Percentiles rank a stretch among this genome's conserved stretches.
These are phyloP conservation scores for Jaapia argillacea DNA, from an alignment of 768 basidiomycete species.

Conservation along the genomic window DNA sequence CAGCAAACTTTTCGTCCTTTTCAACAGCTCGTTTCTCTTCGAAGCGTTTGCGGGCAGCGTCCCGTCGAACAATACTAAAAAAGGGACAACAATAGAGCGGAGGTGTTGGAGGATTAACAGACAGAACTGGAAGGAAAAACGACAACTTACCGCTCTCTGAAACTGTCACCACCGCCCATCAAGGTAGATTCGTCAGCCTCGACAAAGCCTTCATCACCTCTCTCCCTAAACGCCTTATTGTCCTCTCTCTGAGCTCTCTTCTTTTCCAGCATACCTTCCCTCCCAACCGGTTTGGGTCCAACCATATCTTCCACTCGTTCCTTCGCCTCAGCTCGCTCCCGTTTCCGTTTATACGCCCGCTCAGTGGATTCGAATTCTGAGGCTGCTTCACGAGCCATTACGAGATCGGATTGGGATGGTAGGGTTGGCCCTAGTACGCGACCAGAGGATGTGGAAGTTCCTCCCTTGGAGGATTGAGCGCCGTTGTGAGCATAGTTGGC, in stretches of 20 bases:
- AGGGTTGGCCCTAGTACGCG: slow-evolving; percentile 58
- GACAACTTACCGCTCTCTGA: slow-evolving; percentile 57
- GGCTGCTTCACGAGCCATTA: slow-evolving; percentile 54
- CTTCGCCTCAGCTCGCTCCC: slow-evolving; percentile 53
- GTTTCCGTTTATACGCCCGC: slow-evolving; percentile 51
- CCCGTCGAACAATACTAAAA: slow-evolving; percentile 62
- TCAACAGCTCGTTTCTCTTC: slow-evolving; percentile 35
- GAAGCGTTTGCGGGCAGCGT: slow-evolving; percentile 56
- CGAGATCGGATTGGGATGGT: slow-evolving; percentile 59
- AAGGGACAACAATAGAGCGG: slow-evolving; percentile 1
- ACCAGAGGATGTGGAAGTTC: slow-evolving; percentile 8
- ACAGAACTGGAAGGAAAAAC: not conserved
- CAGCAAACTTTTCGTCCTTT: slow-evolving; percentile 41
- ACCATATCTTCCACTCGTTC: slow-evolving; percentile 70
- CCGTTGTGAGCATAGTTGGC: slow-evolving; percentile 25
- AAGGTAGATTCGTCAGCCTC: slow-evolving; percentile 75
- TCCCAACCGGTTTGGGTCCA: slow-evolving; percentile 71
- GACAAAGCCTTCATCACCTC: slow-evolving; percentile 62
- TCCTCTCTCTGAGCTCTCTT: slow-evolving; percentile 63
- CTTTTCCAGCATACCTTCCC: slow-evolving; percentile 83
- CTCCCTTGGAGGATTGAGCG: slow-evolving; percentile 8
- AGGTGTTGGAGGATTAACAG: slow-evolving; percentile 1
- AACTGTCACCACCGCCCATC: slow-evolving; percentile 78
- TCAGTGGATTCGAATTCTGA: slow-evolving; percentile 44
- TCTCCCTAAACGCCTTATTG: slow-evolving; percentile 62